Percentiles rank a stretch among this genome's conserved stretches.
These are phyloP conservation scores for Pestalotiopsis fici DNA, from an alignment of 2,329 filamentous ascomycete species.

Conservation along the genomic window DNA sequence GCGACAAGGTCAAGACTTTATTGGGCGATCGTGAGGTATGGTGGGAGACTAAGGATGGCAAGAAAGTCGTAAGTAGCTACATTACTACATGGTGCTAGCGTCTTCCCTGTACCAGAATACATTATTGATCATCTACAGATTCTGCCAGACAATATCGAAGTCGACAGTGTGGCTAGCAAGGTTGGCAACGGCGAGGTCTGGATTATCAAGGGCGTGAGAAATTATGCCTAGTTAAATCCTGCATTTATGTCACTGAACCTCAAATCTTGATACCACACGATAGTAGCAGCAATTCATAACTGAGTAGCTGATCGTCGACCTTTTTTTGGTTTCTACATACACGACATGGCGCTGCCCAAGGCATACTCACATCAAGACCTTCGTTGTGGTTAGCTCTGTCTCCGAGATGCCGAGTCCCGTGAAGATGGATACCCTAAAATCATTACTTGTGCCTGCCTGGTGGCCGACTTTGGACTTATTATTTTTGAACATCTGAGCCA, in stretches of 20 bases:
- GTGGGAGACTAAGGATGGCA: slow-evolving; percentile 76
- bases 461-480: no score
- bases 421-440: no score
- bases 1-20: slow-evolving; percentile 65
- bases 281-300: background rate
- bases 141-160: slow-evolving; percentile 78
- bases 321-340: no score
- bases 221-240: slow-evolving; percentile 34
- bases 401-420: no score
- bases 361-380: no score
- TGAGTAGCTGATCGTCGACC: no score
- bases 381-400: no score
- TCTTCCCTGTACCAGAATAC: background rate
- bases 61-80: slow-evolving; percentile 58
- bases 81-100: background rate
- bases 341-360: no score
- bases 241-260: background rate
- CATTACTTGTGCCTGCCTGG: no score
- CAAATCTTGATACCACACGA: background rate
- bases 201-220: slow-evolving; percentile 61
- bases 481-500: no score
- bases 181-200: slow-evolving; percentile 91
- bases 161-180: slow-evolving; percentile 71
- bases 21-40: slow-evolving; percentile 67
- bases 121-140: slow-evolving; percentile 49